Evolutionary conservation across 352 stramenopile species (phyloP).

Genomic region (Blastocystis sp.): DNA sequence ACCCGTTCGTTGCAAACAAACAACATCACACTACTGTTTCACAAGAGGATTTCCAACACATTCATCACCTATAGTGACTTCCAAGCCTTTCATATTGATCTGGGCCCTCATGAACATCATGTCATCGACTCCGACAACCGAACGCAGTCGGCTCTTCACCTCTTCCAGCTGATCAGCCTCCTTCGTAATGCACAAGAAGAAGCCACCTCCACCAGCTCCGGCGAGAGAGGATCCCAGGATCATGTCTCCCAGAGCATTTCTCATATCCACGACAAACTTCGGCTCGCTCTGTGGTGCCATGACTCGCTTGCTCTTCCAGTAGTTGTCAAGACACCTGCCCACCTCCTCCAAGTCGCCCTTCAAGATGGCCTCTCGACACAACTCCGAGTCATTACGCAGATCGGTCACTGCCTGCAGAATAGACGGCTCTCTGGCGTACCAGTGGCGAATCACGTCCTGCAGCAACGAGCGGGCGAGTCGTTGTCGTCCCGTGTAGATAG

Average conservation of each 20-base stretch:
- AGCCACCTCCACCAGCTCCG: conserved; percentile 59
- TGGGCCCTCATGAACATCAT: conserved; percentile 40
- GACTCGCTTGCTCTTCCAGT: conserved; percentile 61
- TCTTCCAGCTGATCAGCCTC: conserved; percentile 41
- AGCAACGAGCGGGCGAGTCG: conserved; percentile 54
- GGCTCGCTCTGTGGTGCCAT: conserved; percentile 62
- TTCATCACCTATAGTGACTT: conserved; percentile 52
- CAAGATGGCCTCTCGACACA: background rate
- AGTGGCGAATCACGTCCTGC: conserved; percentile 61
- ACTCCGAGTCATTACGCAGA: conserved; percentile 43
- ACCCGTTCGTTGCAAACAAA: background rate
- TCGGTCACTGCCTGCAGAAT: conserved; percentile 45
- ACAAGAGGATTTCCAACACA: conserved; percentile 52
- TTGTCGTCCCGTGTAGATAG: conserved; percentile 59
- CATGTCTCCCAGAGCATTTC: conserved; percentile 6
- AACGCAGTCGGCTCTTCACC: background rate
- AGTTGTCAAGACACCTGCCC: conserved; percentile 45
- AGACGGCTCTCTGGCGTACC: conserved; percentile 51
- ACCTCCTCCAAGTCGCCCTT: conserved; percentile 1
- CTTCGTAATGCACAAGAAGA: conserved; percentile 60
- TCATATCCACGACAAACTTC: conserved; percentile 55
- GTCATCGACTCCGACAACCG: background rate
- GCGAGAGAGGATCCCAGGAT: conserved; percentile 39
- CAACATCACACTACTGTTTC: conserved; percentile 12
- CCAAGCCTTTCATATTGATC: conserved; percentile 56